Evolutionary conservation across 257 asterid genomes (phyloP).

Genomic region (Leptodermis oblonga): DNA sequence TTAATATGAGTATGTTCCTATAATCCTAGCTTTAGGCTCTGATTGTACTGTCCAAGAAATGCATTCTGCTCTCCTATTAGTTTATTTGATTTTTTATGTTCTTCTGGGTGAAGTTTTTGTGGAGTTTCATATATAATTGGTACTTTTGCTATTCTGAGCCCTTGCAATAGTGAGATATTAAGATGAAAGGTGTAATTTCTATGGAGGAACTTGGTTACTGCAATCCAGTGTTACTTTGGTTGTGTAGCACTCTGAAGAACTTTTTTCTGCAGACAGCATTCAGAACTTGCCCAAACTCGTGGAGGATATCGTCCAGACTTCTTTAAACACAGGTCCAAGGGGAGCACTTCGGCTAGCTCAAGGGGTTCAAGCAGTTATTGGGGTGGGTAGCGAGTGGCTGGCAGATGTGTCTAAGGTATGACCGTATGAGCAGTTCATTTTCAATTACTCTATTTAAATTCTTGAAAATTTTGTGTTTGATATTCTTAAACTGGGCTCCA

Average conservation of each 20-base stretch:
- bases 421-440: conserved; percentile 5
- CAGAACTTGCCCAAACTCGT: conserved; percentile 80
- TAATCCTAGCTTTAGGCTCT: neutral
- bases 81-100: neutral
- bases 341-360: conserved; percentile 93
- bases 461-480: neutral
- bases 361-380: conserved; percentile 93
- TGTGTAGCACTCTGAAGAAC: neutral
- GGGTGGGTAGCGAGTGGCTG: conserved; percentile 95
- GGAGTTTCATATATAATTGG: neutral
- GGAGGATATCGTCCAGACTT: conserved; percentile 91
- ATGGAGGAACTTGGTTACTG: neutral
- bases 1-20: neutral
- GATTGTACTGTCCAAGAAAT: neutral
- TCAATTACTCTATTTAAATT: neutral
- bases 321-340: conserved; percentile 94
- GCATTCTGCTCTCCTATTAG: neutral
- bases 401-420: conserved; percentile 83
- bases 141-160: neutral
- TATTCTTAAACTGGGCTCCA: neutral
- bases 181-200: neutral
- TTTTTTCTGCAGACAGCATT: conserved; percentile 54
- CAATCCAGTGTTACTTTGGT: neutral
- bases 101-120: neutral
- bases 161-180: neutral